Base-by-base conservation (phyloP, 768 basidiomycete species). In the Daedalea quercina region DNA sequence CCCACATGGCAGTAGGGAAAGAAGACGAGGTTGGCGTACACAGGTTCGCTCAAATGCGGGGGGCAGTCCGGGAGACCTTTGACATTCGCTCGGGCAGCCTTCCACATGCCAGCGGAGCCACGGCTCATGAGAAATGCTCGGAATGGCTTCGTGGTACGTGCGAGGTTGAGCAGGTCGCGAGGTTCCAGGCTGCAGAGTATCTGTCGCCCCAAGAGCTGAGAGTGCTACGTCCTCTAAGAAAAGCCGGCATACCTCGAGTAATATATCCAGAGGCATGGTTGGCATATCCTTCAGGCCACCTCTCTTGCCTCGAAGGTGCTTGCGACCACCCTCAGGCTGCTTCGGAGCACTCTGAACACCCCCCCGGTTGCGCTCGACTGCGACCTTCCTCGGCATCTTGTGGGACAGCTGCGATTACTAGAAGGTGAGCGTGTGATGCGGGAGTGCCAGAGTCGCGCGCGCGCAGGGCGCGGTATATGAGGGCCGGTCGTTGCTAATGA, bases 11-110 rank as follows among this genome's bases (percentile, higher is more conserved):
- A 61, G 23, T 57, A 33, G 1, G 54, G 22, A 33, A 44, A 54
- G 52, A 59, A 61, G 34, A 51, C 17, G 13, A 61, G 51, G 44
- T 57, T 57, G n/a, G 55, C 58, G n/a, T 59, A 59, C 15, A 23
- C 51, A 1, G 56, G 55, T 26, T 61, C 60, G 37, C 49, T 50
- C 22, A 61, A 42, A 23, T 53, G 42, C 3, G 53, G 37, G 6
- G 60, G 60, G 22, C 57, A 59, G 9, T 58, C 47, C 1, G 60
- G 60, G 9, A 59, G 40, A 9, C 40, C 55, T 6, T 51, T 44
- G 34, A 61, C 46, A 19, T 50, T 49, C 42, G 44, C 28, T 20
- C 55, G 28, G 8, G 55, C 41, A 1, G 28, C 50, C 47, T 42
- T 54, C 60, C 60, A 61, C 13, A 57, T 33, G 1, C 19, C 37